Base-by-base conservation (phyloP, 2,329 filamentous ascomycete species). In the Huntiella abstrusa region DNA sequence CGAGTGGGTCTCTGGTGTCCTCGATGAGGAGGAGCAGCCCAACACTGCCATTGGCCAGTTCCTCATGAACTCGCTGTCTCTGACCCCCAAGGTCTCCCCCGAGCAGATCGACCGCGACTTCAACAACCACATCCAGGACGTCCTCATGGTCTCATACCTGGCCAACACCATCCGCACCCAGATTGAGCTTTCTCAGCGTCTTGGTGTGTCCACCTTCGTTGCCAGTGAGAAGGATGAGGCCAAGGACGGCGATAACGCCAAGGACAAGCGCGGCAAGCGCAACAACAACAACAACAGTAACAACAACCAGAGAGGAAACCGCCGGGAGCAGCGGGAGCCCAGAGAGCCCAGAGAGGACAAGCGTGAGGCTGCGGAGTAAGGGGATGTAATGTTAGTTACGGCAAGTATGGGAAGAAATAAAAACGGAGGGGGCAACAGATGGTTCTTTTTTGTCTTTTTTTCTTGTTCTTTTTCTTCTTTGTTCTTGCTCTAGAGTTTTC, bases 91-190 rank as follows among this genome's bases (percentile, higher is more conserved):
- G 73, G 91, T 96, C 51, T 84, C 94, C 57, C 70, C 80, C 34
- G 73, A 77, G 51, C 82, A 92, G 61, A 87, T 98, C 59, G 91
- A 98, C 72, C 75, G 81, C 60, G 87, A 96, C 70, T 98, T 98
- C 76, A 98, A 98, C 77, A 94, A 93, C 71, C 91, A 98, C 69
- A 86, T 98, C 64, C 91, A 98, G 69, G 91, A 98, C 63, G 87
- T 98, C 51, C 78, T 98, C 54, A 87, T 96, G 63, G 87, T 98
- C 57, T 93, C 86, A 55, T 98, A 98, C 70, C 75, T 98, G 53
- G 86, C 91, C 62, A 98, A 96, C 73, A 95, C 86, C 54, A 94
- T 96, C 66, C 85, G 88, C 64, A 96, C 88, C 55, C 91, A 98
- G 70, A 95, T 98, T 68, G 91, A 96, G 59, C 77, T 98, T 50